Evolutionary conservation across 2,329 filamentous ascomycete genomes (phyloP), one percentile per base, ranked within the genome.

Genomic region (Pyrenophora teres): DNA sequence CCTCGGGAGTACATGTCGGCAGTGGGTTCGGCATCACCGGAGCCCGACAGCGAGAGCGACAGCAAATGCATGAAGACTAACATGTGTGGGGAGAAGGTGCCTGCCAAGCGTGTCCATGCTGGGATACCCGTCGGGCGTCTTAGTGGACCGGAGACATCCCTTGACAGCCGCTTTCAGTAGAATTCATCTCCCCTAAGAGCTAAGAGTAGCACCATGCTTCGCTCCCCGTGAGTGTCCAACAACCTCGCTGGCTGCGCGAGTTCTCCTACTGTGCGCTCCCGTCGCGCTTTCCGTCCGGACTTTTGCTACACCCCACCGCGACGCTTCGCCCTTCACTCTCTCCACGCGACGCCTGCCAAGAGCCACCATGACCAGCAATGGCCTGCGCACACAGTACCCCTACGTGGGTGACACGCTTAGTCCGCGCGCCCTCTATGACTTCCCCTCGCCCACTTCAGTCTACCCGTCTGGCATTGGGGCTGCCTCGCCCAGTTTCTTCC

Each of bases 361-460:
- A 46, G 42, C 52, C 23, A 56, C 40, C 55, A 72, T 73, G 69
- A 59, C 65, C 51, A 65, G 46, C 63, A 69, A 69, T 65, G 68
- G 64, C 52, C 54, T 73, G 62, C 68, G 70, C 48, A 69, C 67
- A 23, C 68, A 71, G 59, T 72, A 67, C 53, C 64, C 69, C 42
- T 72, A 70, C 45, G 61, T 42, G 30, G 64, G 60, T 41, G 64
- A 69, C 48, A 61, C 57, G 42, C 63, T 73, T 41, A 72, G 69
- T 32, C 68, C 69, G 4, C 69, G 68, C 40, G 58, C 65, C 40
- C 36, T 55, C 37, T 73, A 72, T 52, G 70, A 71, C 59, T 74
- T 69, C 39, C 71, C 72, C 9, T 73, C 71, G 40, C 71, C 72
- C 13, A 71, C 67, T 40, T 71, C 70, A 6, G 72, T 72, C 62